Conservation (phyloP, 345 rosid genomes). For the Camelina sativa region DNA sequence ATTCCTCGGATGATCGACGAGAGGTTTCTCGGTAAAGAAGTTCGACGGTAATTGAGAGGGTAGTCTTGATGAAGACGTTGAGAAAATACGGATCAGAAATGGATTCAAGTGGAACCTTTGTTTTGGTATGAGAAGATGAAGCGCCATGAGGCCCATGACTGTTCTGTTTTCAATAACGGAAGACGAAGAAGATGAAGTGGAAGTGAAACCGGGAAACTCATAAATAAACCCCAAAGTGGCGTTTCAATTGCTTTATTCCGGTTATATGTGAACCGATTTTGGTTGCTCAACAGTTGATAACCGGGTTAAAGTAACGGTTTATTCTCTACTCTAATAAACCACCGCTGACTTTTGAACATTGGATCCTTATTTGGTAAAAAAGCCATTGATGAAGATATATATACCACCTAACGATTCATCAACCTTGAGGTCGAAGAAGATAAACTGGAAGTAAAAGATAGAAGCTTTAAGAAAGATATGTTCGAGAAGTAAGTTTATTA, state of each 20-base stretch:
- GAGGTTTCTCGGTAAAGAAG: background rate
- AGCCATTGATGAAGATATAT: background rate
- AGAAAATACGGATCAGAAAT: background rate
- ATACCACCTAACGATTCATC: no score
- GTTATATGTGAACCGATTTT: background rate
- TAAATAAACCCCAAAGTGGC: background rate
- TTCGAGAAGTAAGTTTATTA: slow-evolving; percentile 18
- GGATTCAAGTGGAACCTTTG: slow-evolving; percentile 1
- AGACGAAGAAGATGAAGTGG: background rate
- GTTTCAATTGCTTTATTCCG: background rate
- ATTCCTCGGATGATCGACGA: background rate
- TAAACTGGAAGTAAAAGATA: background rate
- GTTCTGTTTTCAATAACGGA: background rate
- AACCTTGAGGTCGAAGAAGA: background rate
- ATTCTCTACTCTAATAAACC: background rate
- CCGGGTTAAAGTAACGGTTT: background rate
- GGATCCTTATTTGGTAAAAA: background rate
- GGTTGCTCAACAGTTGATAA: background rate
- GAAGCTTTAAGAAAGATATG: slow-evolving; percentile 6
- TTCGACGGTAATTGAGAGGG: background rate
- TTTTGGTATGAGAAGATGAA: slow-evolving; percentile 2
- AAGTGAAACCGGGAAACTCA: background rate
- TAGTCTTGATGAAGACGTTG: background rate
- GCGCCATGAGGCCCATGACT: background rate
- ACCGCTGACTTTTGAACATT: background rate